Base-by-base conservation (phyloP, 2,329 filamentous ascomycete genomes). In the Colletotrichum chrysophilum region DNA sequence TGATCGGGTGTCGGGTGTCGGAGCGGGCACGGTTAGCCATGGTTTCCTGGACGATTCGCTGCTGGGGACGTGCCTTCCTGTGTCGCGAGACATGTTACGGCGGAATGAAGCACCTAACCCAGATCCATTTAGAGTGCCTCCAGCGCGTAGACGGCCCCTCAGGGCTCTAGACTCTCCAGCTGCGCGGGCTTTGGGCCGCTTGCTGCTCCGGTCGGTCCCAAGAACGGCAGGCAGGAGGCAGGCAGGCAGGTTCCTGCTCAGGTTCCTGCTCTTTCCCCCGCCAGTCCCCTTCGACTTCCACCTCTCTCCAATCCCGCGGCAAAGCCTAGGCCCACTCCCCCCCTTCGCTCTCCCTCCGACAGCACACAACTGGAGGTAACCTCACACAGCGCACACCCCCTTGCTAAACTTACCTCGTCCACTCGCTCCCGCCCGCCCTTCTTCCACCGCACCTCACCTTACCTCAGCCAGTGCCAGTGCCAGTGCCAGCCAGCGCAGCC, bases 1-100 rank as follows among this genome's bases (percentile, higher is more conserved):
- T 73, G 28, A 62, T 74, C 74, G 74, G 73, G 70, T 68, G 73
- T 75, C 73, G 73, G 70, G 73, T 75, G 64, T 75, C 73, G 73
- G 73, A 70, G 70, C 62, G 61, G 65, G 34, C 38, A 38, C 66
- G 28, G 66, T 14, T 52, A 26, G 58, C 13, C 69, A 64, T 75
- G 74, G 74, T 75, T 75, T 74, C 74, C 74, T 69, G 2, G 74
- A 52, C 74, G 64, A 75, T 75, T 64, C 34, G 28, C 70, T 61
- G 36, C 24, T 52, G 43, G 64, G 36, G 36, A 26, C 34, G 55
- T 38, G 64, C 70, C 64, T 36, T 75, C 36, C 71, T 36, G 65
- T 71, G 60, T 26, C 28, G 67, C 60, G 65, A 70, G 66, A 32
- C 21, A 60, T 36, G 32, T 30, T 48, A 64, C 61, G 34, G 61